Conservation (phyloP, 208 protist species). For the Blechomonas ayalai region DNA sequence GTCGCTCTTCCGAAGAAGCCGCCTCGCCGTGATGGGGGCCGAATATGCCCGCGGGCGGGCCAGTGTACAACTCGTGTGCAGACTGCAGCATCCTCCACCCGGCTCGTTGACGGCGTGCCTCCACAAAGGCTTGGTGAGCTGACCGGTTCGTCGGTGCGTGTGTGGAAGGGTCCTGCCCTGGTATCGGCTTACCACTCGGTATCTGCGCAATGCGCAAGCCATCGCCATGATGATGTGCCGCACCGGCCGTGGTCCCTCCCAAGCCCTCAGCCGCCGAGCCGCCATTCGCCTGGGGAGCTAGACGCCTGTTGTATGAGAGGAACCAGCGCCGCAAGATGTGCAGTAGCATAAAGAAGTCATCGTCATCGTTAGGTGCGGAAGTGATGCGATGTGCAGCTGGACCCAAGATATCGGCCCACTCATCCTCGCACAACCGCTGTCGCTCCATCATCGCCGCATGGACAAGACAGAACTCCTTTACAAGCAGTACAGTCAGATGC, state of each 20-base stretch:
- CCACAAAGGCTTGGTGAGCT: not conserved
- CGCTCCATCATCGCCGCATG: constrained; percentile 17
- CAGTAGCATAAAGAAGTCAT: constrained; percentile 1
- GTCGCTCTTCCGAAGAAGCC: not conserved
- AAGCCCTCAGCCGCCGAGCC: not conserved
- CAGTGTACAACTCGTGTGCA: constrained; percentile 12
- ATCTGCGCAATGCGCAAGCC: too few species aligned
- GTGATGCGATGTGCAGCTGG: not conserved
- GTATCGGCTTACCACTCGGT: too few species aligned
- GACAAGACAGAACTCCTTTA: constrained; percentile 20
- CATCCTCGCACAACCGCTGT: constrained; percentile 1
- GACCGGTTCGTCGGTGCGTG: not conserved
- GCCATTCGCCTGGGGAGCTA: too few species aligned
- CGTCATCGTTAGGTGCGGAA: constrained; percentile 1
- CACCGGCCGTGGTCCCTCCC: not conserved
- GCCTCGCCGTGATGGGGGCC: not conserved
- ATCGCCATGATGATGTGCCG: too few species aligned
- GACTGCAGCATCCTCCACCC: constrained; percentile 5
- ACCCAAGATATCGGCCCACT: constrained; percentile 6
- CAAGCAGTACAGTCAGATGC: constrained; percentile 11
- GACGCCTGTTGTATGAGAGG: too few species aligned
- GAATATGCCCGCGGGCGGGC: not conserved
- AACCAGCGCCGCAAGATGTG: constrained; percentile 1
- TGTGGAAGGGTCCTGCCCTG: too few species aligned
- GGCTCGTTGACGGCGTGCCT: not conserved